phyloP scores from a whole-genome alignment of 2,329 filamentous ascomycete species.

The Fusarium sp. region DNA sequence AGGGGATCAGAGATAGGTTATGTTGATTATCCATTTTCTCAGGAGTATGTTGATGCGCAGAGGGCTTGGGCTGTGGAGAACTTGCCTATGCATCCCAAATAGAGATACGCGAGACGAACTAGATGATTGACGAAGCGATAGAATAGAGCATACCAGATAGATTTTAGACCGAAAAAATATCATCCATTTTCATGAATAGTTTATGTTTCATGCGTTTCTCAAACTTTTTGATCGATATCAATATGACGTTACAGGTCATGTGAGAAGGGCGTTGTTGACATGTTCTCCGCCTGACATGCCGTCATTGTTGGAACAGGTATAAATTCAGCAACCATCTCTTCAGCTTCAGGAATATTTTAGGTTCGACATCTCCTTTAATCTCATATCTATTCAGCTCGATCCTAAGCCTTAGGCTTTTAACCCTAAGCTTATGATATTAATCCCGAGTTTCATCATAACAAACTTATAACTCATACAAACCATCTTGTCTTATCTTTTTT shows the following conservation, averaged over 20 bases:
- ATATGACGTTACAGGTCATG: neutral
- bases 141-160: neutral
- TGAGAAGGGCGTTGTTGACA: neutral
- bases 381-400: too few relatives aligned
- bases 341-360: too few relatives aligned
- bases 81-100: constrained; percentile 14
- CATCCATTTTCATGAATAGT: too few relatives aligned
- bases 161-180: neutral
- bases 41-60: constrained; percentile 18
- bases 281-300: neutral
- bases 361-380: too few relatives aligned
- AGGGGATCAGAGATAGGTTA: constrained; percentile 35
- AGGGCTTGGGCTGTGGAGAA: constrained; percentile 20
- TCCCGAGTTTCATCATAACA: too few relatives aligned
- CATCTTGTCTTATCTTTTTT: too few relatives aligned
- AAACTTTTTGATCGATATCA: fast-evolving
- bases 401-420: too few relatives aligned
- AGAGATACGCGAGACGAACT: neutral
- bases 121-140: neutral
- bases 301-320: neutral
- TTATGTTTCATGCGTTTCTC: fast-evolving
- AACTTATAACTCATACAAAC: too few relatives aligned
- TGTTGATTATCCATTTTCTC: constrained; percentile 39
- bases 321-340: too few relatives aligned
- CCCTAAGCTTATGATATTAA: too few relatives aligned